Conservation (phyloP, 2,329 filamentous ascomycete genomes). For the Parafenestella ontariensis region DNA sequence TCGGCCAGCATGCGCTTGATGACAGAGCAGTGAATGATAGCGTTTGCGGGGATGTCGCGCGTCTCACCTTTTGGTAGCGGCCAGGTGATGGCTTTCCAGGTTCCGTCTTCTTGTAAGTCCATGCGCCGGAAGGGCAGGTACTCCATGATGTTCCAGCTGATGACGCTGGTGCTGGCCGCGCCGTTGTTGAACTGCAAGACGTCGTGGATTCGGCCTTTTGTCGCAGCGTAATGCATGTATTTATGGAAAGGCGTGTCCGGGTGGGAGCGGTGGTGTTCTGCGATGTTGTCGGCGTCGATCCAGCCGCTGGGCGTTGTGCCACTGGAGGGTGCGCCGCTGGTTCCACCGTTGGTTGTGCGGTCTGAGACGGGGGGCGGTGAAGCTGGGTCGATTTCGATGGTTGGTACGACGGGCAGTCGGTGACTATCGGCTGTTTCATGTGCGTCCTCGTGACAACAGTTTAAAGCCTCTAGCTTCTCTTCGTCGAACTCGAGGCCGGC, state of each 20-base stretch:
- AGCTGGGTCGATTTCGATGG: conserved; percentile 42
- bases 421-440: not conserved
- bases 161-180: conserved; percentile 61
- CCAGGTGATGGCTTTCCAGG: conserved; percentile 82
- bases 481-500: conserved; percentile 76
- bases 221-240: conserved; percentile 65
- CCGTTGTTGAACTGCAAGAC: conserved; percentile 71
- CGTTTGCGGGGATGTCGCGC: conserved; percentile 75
- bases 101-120: conserved; percentile 75
- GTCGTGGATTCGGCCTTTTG: conserved; percentile 69
- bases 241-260: conserved; percentile 58
- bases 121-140: conserved; percentile 82
- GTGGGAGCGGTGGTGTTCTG: conserved; percentile 23
- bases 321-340: not conserved
- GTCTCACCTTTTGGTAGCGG: conserved; percentile 79
- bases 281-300: conserved; percentile 25
- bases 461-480: conserved; percentile 70
- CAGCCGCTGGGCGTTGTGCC: conserved; percentile 5
- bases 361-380: conserved; percentile 22
- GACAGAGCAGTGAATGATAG: conserved; percentile 75
- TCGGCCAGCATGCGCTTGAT: conserved; percentile 73
- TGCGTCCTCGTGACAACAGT: conserved; percentile 62
- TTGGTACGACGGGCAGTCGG: conserved; percentile 28
- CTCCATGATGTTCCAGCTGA: conserved; percentile 80
- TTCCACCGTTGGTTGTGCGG: not conserved